phyloP scores from a whole-genome alignment of 2,329 filamentous ascomycete genomes.

The Paramyrothecium sp. region DNA sequence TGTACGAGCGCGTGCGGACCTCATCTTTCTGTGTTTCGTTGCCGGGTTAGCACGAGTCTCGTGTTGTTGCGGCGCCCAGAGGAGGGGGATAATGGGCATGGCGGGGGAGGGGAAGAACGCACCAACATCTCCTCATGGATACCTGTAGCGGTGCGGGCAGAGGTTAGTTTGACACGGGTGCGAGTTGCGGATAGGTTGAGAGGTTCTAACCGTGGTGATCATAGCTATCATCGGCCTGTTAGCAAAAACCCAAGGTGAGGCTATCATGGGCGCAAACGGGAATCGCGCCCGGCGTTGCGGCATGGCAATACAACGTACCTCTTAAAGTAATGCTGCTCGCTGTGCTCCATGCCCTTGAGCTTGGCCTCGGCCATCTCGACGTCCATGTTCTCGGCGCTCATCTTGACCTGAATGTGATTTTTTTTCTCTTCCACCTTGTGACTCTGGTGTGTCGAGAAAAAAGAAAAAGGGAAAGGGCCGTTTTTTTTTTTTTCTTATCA shows the following conservation, averaged over 20 bases:
- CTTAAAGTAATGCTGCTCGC: slow-evolving; percentile 99
- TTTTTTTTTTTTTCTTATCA: too few relatives aligned
- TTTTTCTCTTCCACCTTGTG: too few relatives aligned
- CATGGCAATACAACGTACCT: slow-evolving; percentile 57
- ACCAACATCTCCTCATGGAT: slow-evolving; percentile 99
- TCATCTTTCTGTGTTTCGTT: slow-evolving; percentile 78
- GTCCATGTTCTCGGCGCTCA: slow-evolving; percentile 55
- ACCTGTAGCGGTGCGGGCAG: slow-evolving; percentile 52
- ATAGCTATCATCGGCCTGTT: slow-evolving; percentile 62
- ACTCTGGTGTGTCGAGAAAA: not conserved
- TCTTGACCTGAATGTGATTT: slow-evolving; percentile 18
- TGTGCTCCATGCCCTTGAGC: slow-evolving; percentile 79
- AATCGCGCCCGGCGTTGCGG: not conserved
- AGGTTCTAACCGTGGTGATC: slow-evolving; percentile 82
- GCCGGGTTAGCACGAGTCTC: slow-evolving; percentile 11
- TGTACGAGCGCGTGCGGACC: slow-evolving; percentile 93
- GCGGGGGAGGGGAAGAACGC: slow-evolving; percentile 39
- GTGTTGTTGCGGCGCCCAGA: not conserved
- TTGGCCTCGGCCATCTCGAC: slow-evolving; percentile 59
- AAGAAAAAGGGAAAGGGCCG: not conserved
- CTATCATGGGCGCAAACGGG: not conserved
- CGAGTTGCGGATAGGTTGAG: slow-evolving; percentile 3
- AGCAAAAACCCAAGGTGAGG: slow-evolving; percentile 23
- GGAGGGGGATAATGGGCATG: slow-evolving; percentile 11
- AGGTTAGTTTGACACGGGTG: slow-evolving; percentile 10